Evolutionary conservation across 129 eudicot species (phyloP).

Genomic region (Daucus carota): DH1_v3.0 NC_030382.2:30381501-30382000

Average conservation of each 20-base stretch:
- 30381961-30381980: background rate
- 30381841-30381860: slow-evolving; percentile 74
- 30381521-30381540: slow-evolving; percentile 71
- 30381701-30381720: slow-evolving; percentile 44
- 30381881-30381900: background rate
- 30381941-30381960: background rate
- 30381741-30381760: slow-evolving; percentile 89
- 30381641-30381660: background rate
- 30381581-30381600: slow-evolving; percentile 76
- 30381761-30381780: slow-evolving; percentile 93
- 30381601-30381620: slow-evolving; percentile 79
- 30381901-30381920: slow-evolving; percentile 9
- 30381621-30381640: slow-evolving; percentile 12
- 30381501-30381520: slow-evolving; percentile 67
- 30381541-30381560: slow-evolving; percentile 91
- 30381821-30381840: slow-evolving; percentile 86
- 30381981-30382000: slow-evolving; percentile 1
- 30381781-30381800: slow-evolving; percentile 79
- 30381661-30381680: background rate
- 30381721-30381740: slow-evolving; percentile 83
- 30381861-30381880: background rate
- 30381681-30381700: background rate
- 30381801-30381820: slow-evolving; percentile 81
- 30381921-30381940: slow-evolving; percentile 11
- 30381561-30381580: slow-evolving; percentile 81